Evolutionary conservation across 345 rosid genomes (phyloP), one percentile per base, ranked within the genome.

Genomic region (Bruguiera sexangula): DNA sequence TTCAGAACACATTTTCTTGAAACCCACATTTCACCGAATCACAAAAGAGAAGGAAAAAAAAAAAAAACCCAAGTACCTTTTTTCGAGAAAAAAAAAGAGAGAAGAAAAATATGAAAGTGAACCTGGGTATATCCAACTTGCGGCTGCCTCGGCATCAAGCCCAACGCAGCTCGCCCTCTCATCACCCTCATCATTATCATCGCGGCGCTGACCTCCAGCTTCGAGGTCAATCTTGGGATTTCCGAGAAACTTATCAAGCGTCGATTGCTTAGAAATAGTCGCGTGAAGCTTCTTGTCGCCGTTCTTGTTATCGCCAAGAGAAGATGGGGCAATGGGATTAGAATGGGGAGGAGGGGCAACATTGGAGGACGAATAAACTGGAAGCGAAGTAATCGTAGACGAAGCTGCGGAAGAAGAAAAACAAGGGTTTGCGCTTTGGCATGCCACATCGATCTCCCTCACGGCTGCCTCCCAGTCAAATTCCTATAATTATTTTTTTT

Each of bases 401-500:
- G 21, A 18, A 6, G 84, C 69, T 71, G 85, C 54, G 20, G 88
- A 18, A 6, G 84, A 69, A 71, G 85, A 50, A 21, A 86, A 69
- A 10, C 75, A 43, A 22, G 59, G 36, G n/a, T 68, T 82, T 9
- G 77, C 53, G 24, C 48, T 80, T 65, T 82, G 29, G 65, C 90
- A 91, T 1, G 88, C 95, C 72, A 81, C 81, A 36, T 94, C 97
- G 69, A 94, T 91, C 81, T 85, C 93, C 80, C 81, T 82, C 6
- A 86, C 95, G 6, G 98, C 96, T 22, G 96, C 97, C 79, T 94
- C 98, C 98, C 97, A 94, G 78, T 94, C 97, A 65, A 94, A 88
- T 52, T 81, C 89, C 92, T 91, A 46, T 5, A 11, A 11, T 54
- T 24, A 9, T 54, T 22, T 26, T 55, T 26, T 55, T 10, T 24